These are phyloP conservation scores for Candida lessepsii DNA, from an alignment of 805 yeast species.

Conservation along the genomic window DNA sequence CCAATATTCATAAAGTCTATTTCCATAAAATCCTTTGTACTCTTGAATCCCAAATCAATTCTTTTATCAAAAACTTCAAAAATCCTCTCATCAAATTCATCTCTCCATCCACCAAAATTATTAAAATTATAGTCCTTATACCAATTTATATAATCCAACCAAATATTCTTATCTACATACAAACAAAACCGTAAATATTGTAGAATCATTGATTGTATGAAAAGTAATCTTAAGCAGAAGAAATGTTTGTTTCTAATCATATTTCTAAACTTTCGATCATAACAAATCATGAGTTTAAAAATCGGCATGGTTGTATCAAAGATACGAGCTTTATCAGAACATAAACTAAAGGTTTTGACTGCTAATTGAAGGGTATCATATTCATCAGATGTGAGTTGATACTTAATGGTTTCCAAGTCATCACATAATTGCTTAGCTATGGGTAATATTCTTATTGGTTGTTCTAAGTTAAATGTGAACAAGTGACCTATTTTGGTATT, in stretches of 20 bases:
- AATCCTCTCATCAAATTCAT: conserved; percentile 14
- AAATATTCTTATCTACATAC: conserved; percentile 22
- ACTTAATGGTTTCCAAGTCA: background rate
- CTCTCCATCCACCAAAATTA: conserved; percentile 16
- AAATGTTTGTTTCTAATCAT: conserved; percentile 21
- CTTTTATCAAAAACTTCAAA: conserved; percentile 4
- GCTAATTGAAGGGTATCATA: background rate
- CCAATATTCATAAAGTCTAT: background rate
- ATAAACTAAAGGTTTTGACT: background rate
- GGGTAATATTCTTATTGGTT: background rate
- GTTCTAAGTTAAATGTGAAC: background rate
- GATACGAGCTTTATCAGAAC: conserved; percentile 3
- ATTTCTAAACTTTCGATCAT: conserved; percentile 14
- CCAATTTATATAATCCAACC: conserved; percentile 26
- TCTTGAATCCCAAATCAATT: background rate
- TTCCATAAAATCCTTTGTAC: background rate
- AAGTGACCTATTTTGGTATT: conserved; percentile 4
- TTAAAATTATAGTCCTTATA: conserved; percentile 14
- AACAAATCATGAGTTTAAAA: conserved; percentile 25
- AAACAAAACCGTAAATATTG: conserved; percentile 14
- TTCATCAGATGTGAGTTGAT: background rate
- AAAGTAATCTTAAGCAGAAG: conserved; percentile 26
- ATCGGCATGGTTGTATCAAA: conserved; percentile 31
- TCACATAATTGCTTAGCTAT: conserved; percentile 11
- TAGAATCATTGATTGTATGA: conserved; percentile 20